Evolutionary conservation across 257 asterid genomes (phyloP).

Genomic region (Gentiana straminea): DNA sequence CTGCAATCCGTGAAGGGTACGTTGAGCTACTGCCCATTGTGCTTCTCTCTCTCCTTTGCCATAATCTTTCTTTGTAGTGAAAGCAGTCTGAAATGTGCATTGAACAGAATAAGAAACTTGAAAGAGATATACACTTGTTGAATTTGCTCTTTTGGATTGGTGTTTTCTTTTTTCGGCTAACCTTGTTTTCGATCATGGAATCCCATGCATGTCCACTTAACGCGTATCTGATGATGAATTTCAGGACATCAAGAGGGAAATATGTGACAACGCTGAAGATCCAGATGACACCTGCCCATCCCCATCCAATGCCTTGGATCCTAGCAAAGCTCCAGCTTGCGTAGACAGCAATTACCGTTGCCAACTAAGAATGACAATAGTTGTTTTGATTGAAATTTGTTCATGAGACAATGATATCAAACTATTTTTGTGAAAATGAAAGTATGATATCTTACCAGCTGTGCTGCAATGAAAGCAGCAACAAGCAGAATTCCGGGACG

Average conservation of each 20-base stretch:
- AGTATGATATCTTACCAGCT: conserved; percentile 31
- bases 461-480: conserved; percentile 60
- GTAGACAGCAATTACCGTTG: conserved; percentile 58
- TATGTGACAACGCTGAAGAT: conserved; percentile 57
- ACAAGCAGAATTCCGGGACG: conserved; percentile 68
- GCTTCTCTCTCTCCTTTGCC: conserved; percentile 82
- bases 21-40: conserved; percentile 76
- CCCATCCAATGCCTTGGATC: conserved; percentile 79
- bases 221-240: conserved; percentile 49
- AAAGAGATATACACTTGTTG: too few species aligned
- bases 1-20: conserved; percentile 69
- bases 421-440: not conserved
- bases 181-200: conserved; percentile 70
- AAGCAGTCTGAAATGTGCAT: conserved; percentile 40
- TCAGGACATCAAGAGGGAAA: conserved; percentile 71
- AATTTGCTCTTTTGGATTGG: too few species aligned
- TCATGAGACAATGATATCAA: not conserved
- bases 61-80: conserved; percentile 77
- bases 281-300: conserved; percentile 85
- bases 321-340: conserved; percentile 70
- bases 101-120: not conserved
- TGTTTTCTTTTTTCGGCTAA: conserved; percentile 1
- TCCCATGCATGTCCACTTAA: conserved; percentile 80
- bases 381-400: not conserved
- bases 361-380: conserved; percentile 26